These are phyloP conservation scores for Hydnomerulius pinastri DNA, from an alignment of 768 basidiomycete species.

Conservation along the genomic window DNA sequence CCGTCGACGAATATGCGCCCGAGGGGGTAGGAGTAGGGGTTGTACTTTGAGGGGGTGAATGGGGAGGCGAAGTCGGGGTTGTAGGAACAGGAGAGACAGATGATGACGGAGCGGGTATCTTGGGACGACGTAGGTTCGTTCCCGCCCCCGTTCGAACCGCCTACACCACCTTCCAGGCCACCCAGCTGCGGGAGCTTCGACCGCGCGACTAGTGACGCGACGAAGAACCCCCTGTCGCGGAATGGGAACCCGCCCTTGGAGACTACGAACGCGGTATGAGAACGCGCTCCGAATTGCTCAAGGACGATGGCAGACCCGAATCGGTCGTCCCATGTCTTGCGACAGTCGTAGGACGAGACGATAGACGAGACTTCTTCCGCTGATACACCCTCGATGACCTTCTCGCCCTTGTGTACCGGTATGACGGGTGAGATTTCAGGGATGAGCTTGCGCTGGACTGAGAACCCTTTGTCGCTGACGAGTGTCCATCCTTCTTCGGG, in stretches of 20 bases:
- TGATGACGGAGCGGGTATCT: constrained; percentile 63
- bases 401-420: constrained; percentile 84
- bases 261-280: constrained; percentile 69
- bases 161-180: constrained; percentile 44
- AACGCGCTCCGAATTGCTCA: constrained; percentile 76
- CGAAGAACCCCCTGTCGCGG: constrained; percentile 82
- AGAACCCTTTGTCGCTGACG: constrained; percentile 73
- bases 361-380: constrained; percentile 87
- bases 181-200: constrained; percentile 38
- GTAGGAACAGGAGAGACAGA: constrained; percentile 84
- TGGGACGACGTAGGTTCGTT: constrained; percentile 35
- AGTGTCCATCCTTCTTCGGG: constrained; percentile 72
- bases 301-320: constrained; percentile 71
- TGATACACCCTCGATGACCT: constrained; percentile 90
- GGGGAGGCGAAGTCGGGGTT: constrained; percentile 58
- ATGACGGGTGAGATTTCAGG: constrained; percentile 77
- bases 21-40: constrained; percentile 69
- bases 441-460: constrained; percentile 73
- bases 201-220: constrained; percentile 77
- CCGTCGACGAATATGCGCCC: constrained; percentile 88
- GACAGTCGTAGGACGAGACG: constrained; percentile 66
- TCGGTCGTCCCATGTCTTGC: constrained; percentile 86
- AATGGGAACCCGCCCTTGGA: constrained; percentile 87
- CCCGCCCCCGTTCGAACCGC: constrained; percentile 13
- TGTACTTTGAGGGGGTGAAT: constrained; percentile 70